These are phyloP conservation scores for Aureobasidium sp. DNA, from an alignment of 2,329 filamentous ascomycete genomes.

Conservation along the genomic window DNA sequence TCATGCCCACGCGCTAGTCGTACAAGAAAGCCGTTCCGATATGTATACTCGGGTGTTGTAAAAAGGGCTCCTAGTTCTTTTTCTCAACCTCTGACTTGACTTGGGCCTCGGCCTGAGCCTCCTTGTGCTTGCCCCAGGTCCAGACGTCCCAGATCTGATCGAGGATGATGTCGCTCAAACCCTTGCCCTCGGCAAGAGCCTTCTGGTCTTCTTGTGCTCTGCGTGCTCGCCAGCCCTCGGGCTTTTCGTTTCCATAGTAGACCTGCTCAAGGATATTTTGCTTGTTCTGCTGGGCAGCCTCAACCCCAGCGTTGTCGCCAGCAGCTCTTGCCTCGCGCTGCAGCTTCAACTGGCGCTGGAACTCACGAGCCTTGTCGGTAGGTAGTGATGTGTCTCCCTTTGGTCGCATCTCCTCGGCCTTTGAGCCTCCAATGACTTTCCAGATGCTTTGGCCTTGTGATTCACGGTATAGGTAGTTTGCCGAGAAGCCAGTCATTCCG, in stretches of 20 bases:
- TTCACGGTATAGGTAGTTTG: conserved; percentile 42
- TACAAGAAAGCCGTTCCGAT: background rate
- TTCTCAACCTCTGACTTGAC: conserved; percentile 9
- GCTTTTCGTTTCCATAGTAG: conserved; percentile 34
- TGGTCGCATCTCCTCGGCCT: conserved; percentile 1
- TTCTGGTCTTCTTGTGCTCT: conserved; percentile 40
- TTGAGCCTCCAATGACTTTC: conserved; percentile 24
- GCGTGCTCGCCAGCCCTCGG: conserved; percentile 38
- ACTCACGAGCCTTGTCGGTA: conserved; percentile 32
- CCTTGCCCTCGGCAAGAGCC: conserved; percentile 33
- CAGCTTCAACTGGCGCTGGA: conserved; percentile 33
- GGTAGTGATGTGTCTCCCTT: conserved; percentile 24
- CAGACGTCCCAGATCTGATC: conserved; percentile 29
- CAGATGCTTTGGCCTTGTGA: conserved; percentile 35
- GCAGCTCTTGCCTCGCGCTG: conserved; percentile 32
- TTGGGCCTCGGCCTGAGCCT: conserved; percentile 17
- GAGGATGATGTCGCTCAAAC: conserved; percentile 32
- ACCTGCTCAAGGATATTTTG: conserved; percentile 28
- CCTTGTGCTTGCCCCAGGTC: conserved; percentile 21
- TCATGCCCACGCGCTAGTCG: background rate
- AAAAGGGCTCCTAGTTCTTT: background rate
- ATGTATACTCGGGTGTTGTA: background rate
- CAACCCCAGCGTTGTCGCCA: conserved; percentile 26
- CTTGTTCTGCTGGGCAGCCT: conserved; percentile 18
- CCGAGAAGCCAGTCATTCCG: conserved; percentile 42